Evolutionary conservation across 2,329 filamentous ascomycete genomes (phyloP), one percentile per base, ranked within the genome.

Genomic region (Venturia carpophila): DNA sequence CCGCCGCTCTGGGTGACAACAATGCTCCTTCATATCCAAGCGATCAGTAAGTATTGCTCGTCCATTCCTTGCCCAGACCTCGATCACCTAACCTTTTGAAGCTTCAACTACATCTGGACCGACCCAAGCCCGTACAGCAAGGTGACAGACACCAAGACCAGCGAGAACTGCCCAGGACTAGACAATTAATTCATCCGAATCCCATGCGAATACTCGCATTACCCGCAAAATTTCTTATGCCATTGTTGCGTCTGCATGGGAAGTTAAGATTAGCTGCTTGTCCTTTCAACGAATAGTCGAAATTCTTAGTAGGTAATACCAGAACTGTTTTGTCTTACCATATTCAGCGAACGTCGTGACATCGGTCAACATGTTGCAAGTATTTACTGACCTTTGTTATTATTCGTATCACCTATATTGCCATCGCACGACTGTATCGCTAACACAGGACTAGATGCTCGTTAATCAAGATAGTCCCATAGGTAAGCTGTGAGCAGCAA

Each of bases 41-140:
- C 42, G 68, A 70, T 47, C 27, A 49, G 63, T 65, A 19, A 62
- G 63, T 62, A 5, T 34, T 5, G 21, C 39, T 11, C 19, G 10
- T 24, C 30, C 19, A 7, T 41, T 15, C 2, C 42, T 2, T 1
- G 15, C 24, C 49, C 15, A 30, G 24, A 7, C 30, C 21, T 21
- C 19, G n/a, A 21, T 7, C 15, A n/a, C 3, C 2, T n/a, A 39
- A 41, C 37, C n/a, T 19, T 21, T 49, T 39, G 27, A 56, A 77
- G 76, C 1, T 86, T 76, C 63, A 76, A 86, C 68, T 68, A 84
- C 17, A 85, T 86, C 67, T 86, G 83, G 84, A 84, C 80, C 0
- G 77, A 82, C 67, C 81, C 82, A 3, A 74, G 75, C 2, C 77
- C 79, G 3, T 86, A 85, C 70, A 72, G 68, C 1, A 67, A 72